phyloP scores from a whole-genome alignment of 1,284 basidiomycete species.

The Meripilus lineatus region DNA sequence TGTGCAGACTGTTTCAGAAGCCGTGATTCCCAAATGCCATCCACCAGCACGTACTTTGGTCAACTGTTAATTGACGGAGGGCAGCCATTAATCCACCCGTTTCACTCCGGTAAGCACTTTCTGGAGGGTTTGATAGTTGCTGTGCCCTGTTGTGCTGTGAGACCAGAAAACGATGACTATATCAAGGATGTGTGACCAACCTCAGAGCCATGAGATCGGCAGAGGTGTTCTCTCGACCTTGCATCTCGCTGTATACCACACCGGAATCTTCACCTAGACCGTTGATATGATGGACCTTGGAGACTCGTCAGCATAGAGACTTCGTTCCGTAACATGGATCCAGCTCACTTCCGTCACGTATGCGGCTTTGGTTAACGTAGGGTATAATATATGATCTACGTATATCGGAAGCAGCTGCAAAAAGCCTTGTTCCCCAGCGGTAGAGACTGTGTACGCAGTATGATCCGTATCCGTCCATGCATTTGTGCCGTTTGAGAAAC shows the following conservation, averaged over 20 bases:
- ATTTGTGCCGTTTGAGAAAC: slow-evolving; percentile 91
- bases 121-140: slow-evolving; percentile 73
- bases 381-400: slow-evolving; percentile 96
- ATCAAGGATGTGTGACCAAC: slow-evolving; percentile 37
- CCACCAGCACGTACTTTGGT: slow-evolving; percentile 67
- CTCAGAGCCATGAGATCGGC: slow-evolving; percentile 86
- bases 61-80: slow-evolving; percentile 79
- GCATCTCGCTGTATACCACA: slow-evolving; percentile 98
- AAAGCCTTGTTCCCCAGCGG: slow-evolving; percentile 95
- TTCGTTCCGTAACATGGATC: neutral
- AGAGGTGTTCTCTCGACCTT: slow-evolving; percentile 92
- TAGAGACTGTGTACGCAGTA: slow-evolving; percentile 96
- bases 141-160: slow-evolving; percentile 54
- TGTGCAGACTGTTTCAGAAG: slow-evolving; percentile 26
- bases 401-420: slow-evolving; percentile 93
- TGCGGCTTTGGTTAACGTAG: slow-evolving; percentile 88
- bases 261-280: slow-evolving; percentile 89
- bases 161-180: slow-evolving; percentile 7
- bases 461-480: slow-evolving; percentile 85
- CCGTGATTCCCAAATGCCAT: slow-evolving; percentile 7
- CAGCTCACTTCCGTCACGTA: slow-evolving; percentile 84
- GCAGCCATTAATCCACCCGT: slow-evolving; percentile 96
- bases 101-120: slow-evolving; percentile 92
- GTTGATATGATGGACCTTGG: slow-evolving; percentile 88
- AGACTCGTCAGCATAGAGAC: slow-evolving; percentile 12